Evolutionary conservation across 1,284 basidiomycete species (phyloP).

Genomic region (Boletus hoseneyae): DNA sequence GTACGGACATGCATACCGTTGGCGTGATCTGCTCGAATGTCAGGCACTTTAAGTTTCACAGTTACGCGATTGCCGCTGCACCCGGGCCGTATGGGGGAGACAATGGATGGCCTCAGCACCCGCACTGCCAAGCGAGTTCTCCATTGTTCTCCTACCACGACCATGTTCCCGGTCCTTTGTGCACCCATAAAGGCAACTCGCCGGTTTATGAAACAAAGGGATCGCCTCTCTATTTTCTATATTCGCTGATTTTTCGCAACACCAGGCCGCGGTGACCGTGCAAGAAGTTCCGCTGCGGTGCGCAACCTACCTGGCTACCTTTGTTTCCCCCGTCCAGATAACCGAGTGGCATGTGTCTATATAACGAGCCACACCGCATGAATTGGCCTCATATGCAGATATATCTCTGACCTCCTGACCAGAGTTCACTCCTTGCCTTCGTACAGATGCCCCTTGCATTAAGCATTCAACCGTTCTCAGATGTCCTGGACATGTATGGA

Average conservation of each 20-base stretch:
- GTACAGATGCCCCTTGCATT: conserved; percentile 58
- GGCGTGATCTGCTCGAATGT: not conserved
- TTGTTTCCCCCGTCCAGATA: conserved; percentile 31
- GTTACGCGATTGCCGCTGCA: conserved; percentile 1
- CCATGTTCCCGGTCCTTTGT: conserved; percentile 25
- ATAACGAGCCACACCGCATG: conserved; percentile 19
- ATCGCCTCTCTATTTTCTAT: conserved; percentile 2
- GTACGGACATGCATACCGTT: not conserved
- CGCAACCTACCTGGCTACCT: conserved; percentile 15
- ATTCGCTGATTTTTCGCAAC: not conserved
- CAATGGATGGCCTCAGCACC: conserved; percentile 19
- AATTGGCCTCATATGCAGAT: not conserved
- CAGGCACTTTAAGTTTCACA: conserved; percentile 3
- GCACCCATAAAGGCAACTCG: conserved; percentile 28
- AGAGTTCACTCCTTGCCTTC: conserved; percentile 15
- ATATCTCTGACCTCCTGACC: conserved; percentile 11
- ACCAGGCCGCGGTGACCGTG: conserved; percentile 1
- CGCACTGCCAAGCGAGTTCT: conserved; percentile 20
- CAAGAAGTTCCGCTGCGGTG: not conserved
- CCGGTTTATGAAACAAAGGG: conserved; percentile 26
- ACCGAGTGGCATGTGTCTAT: conserved; percentile 29
- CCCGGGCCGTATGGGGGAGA: conserved; percentile 4
- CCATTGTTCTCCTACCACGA: conserved; percentile 30
- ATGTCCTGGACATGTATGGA: conserved; percentile 63
- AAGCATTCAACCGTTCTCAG: conserved; percentile 53